Evolutionary conservation across 164 flowering plant species (phyloP), one percentile per base, ranked within the genome.

Genomic region (Malania oleifera): DNA sequence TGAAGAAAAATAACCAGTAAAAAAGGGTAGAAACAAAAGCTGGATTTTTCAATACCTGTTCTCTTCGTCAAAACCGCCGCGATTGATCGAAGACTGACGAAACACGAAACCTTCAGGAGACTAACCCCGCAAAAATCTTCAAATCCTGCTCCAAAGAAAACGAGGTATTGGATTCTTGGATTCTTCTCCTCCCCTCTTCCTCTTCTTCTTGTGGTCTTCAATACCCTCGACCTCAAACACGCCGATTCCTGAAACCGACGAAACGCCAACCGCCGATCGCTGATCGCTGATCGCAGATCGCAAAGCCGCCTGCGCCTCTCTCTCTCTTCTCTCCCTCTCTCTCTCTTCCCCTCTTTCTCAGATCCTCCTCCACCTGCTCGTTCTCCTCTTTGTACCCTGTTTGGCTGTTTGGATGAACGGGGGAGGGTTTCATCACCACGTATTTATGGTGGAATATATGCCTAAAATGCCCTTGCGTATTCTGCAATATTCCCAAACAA

Each of bases 41-140:
- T 56, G 41, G 47, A 59, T 56, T 61, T 61, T 60, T 57, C 24
- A 47, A 61, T 67, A 67, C 70, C 70, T 67, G 70, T 53, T 34
- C 23, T 47, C 17, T 54, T 20, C 26, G 40, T 40, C 19, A 9
- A 14, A 56, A 48, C 38, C 47, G 40, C 37, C 38, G 20, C 10
- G 52, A 46, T 41, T 52, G 38, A 24, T 31, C 37, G 38, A 52
- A 2, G 10, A 5, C 20, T 34, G 24, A 52, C 10, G 10, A n/a
- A n/a, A n/a, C n/a, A n/a, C n/a, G 35, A 31, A 31, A 31, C 20
- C 38, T 52, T 52, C 37, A 20, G 29, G 14, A 52, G 38, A 29
- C 14, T 20, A 35, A 20, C 11, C 40, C 27, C 51, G 11, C 26
- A 47, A 20, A 56, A 55, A 19, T 37, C 66, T 38, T 54, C 54